Conservation (phyloP, 192 early-diverging fungal genomes). For the Mortierella antarctica region DNA sequence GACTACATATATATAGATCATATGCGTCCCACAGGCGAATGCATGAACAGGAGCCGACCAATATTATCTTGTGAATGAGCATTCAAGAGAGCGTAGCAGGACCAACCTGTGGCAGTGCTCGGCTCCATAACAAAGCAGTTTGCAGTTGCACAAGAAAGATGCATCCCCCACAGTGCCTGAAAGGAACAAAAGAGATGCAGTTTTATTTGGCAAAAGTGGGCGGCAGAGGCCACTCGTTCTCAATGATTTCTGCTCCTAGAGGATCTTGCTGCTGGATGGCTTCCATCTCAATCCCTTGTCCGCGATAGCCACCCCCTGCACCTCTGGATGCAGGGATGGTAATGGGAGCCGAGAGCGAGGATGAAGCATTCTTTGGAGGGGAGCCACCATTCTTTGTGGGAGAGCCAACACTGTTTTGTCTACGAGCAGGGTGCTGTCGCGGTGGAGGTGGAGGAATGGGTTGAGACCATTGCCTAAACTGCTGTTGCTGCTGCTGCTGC, state of each 20-base stretch:
- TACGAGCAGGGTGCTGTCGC: neutral
- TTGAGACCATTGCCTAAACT: neutral
- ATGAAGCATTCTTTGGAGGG: too few relatives aligned
- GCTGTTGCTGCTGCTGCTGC: neutral
- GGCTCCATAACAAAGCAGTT: too few relatives aligned
- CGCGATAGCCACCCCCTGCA: slow-evolving; percentile 13
- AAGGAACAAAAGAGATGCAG: neutral
- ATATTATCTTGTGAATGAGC: too few relatives aligned
- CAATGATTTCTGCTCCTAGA: neutral
- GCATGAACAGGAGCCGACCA: too few relatives aligned
- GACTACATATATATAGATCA: too few relatives aligned
- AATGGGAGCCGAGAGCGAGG: slow-evolving; percentile 2
- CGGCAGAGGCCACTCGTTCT: slow-evolving; percentile 1
- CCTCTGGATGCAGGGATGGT: slow-evolving; percentile 17
- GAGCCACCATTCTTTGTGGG: neutral
- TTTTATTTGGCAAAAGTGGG: neutral
- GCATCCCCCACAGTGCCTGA: neutral
- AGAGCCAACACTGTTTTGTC: neutral
- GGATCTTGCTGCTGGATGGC: neutral
- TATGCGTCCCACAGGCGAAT: too few relatives aligned
- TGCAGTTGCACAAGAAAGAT: neutral
- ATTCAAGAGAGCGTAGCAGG: too few relatives aligned
- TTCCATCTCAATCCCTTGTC: slow-evolving; percentile 5
- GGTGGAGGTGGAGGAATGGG: neutral
- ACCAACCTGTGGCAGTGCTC: too few relatives aligned